Evolutionary conservation across 179 eudicot genomes (phyloP).

Genomic region (Gypsophila paniculata): DNA sequence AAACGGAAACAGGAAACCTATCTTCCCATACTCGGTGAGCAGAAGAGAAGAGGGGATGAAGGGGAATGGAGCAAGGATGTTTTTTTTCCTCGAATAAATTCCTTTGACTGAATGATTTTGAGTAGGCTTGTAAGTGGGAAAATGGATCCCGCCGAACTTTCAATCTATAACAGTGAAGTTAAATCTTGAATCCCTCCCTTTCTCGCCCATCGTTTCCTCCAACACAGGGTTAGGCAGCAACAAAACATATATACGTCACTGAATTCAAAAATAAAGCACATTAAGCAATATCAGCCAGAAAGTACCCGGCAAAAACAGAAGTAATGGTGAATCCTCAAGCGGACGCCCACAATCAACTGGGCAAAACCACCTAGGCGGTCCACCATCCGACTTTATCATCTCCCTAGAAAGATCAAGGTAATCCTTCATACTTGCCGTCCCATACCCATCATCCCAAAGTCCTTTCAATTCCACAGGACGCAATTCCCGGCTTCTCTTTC

Average conservation of each 20-base stretch:
- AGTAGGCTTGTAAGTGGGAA: too few species aligned
- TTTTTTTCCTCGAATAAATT: too few species aligned
- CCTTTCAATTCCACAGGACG: conserved; percentile 37
- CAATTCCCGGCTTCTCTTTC: conserved; percentile 18
- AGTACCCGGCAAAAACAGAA: conserved; percentile 77
- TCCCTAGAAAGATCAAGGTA: conserved; percentile 60
- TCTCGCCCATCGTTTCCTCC: too few species aligned
- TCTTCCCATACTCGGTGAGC: neutral
- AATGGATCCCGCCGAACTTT: too few species aligned
- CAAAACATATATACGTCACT: neutral
- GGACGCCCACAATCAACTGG: conserved; percentile 60
- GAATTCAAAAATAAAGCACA: neutral
- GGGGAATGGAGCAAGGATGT: too few species aligned
- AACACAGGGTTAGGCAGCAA: too few species aligned
- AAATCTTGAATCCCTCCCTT: too few species aligned
- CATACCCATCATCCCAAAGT: conserved; percentile 77
- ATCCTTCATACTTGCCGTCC: conserved; percentile 56
- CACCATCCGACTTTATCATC: conserved; percentile 57
- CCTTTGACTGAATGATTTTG: too few species aligned
- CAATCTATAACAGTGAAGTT: too few species aligned
- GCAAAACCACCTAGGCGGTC: conserved; percentile 73
- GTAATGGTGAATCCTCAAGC: conserved; percentile 55
- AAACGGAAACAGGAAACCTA: too few species aligned
- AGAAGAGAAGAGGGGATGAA: too few species aligned
- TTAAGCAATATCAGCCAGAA: neutral